A percentile compares a stretch with the other conserved stretches of the same genome.
These are phyloP conservation scores for Streptanthus diversifolius DNA, from an alignment of 345 rosid species.

Conservation along the genomic window DNA sequence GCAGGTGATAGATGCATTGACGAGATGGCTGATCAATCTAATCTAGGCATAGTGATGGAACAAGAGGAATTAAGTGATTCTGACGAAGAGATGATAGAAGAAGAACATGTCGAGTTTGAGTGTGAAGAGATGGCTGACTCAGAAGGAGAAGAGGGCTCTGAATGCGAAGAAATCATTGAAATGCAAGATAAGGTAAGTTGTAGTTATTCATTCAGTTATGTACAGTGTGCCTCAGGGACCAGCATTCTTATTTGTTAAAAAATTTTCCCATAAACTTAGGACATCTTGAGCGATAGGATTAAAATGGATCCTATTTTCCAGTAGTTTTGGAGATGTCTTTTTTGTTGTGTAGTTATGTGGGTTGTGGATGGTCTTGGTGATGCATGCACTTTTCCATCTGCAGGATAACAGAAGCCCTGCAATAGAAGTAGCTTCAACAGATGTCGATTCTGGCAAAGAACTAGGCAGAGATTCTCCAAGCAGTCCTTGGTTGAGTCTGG, in stretches of 20 bases:
- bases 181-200: constrained; percentile 50
- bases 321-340: constrained; percentile 5
- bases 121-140: constrained; percentile 99
- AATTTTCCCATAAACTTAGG: not conserved
- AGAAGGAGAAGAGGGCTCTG: constrained; percentile 74
- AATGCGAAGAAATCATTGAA: constrained; percentile 40
- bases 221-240: constrained; percentile 4
- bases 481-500: constrained; percentile 78
- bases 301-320: not conserved
- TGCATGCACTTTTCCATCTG: constrained; percentile 23
- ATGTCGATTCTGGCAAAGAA: constrained; percentile 39
- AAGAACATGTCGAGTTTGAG: constrained; percentile 94
- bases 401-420: constrained; percentile 43
- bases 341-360: constrained; percentile 16
- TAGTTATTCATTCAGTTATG: not conserved
- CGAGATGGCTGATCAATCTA: constrained; percentile 52
- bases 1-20: constrained; percentile 41
- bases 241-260: not conserved
- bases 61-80: constrained; percentile 98
- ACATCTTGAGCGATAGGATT: constrained; percentile 12
- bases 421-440: constrained; percentile 26
- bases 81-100: constrained; percentile 66
- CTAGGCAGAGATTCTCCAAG: constrained; percentile 44
- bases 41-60: constrained; percentile 89
- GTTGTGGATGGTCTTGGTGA: constrained; percentile 16